phyloP scores from a whole-genome alignment of 768 basidiomycete genomes.

The Tephrocybe sp. region DNA sequence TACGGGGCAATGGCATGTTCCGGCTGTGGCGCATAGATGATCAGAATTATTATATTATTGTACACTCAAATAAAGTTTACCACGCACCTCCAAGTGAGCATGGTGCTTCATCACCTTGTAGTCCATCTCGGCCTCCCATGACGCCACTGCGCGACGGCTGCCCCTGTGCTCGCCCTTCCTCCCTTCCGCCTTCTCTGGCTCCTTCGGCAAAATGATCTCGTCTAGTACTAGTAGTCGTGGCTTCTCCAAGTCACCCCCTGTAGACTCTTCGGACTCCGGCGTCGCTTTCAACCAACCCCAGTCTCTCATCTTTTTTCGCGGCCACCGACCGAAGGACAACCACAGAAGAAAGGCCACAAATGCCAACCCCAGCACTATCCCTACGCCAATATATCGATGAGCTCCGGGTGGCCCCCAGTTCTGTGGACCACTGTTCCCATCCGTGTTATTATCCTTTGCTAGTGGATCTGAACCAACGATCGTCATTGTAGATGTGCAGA shows the following conservation, averaged over 20 bases:
- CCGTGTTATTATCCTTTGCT: slow-evolving; percentile 17
- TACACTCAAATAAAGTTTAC: not conserved
- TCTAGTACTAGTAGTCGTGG: slow-evolving; percentile 12
- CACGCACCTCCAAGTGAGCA: slow-evolving; percentile 10
- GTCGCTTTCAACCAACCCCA: slow-evolving; percentile 10
- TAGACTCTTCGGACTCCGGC: slow-evolving; percentile 8
- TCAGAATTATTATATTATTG: not conserved
- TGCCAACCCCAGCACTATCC: slow-evolving; percentile 34
- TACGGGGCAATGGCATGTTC: not conserved
- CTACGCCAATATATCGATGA: slow-evolving; percentile 44
- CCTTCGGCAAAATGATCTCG: slow-evolving; percentile 13
- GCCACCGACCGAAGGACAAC: slow-evolving; percentile 32
- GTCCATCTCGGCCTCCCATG: slow-evolving; percentile 15
- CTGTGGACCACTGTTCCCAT: slow-evolving; percentile 14
- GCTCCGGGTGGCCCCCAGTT: slow-evolving; percentile 28
- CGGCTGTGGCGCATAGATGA: slow-evolving; percentile 15
- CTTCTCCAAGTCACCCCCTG: not conserved
- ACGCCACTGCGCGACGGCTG: slow-evolving; percentile 8
- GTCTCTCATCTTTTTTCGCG: slow-evolving; percentile 21
- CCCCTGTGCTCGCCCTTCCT: slow-evolving; percentile 4
- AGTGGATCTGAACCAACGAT: slow-evolving; percentile 22
- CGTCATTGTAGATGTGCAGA: slow-evolving; percentile 21
- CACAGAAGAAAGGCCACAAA: slow-evolving; percentile 35
- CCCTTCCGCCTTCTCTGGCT: slow-evolving; percentile 8
- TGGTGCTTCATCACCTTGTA: slow-evolving; percentile 11